Base-by-base conservation (phyloP, 805 yeast genomes). In the Diddensiella santjacobensis region DNA sequence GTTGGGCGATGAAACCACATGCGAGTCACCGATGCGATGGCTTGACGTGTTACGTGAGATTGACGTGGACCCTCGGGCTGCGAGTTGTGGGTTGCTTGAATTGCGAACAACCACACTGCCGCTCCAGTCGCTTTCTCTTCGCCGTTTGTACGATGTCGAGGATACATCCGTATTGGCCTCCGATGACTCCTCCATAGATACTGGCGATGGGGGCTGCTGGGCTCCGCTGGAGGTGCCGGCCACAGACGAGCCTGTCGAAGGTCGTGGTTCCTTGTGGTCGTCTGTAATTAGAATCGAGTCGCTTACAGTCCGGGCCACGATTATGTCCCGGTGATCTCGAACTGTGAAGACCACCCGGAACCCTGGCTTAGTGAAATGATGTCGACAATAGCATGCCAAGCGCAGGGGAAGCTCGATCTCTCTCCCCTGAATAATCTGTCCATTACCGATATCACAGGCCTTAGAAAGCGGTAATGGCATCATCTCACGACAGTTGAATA, bases 301-400 rank as follows among this genome's bases (percentile, higher is more conserved):
- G 0, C 96, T 79, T 4, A 84, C 65, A 20, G 80, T 78, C 58
- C 82, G 84, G 5, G 90, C 97, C n/a, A 91, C 74, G 3, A 88
- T 72, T 19, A 73, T 71, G 20, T 82, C 84, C 3, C 71, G 62
- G 47, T 71, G 61, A 64, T 90, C 80, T 51, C 80, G 81, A 40
- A 91, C 62, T 2, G 86, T 79, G 49, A 65, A 60, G 24, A 62
- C 53, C 1, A 63, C 57, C 44, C 56, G 39, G 26, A 42, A 50
- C 22, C 44, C 42, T 36, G 76, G 76, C n/a, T 82, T 71, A 53
- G 90, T 96, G 55, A 81, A 80, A 67, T 93, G 99, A 67, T 93
- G 99, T 55, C 98, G 80, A 69, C 98, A 93, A 65, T 93, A 91
- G 67, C 99, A 91, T 6, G 91, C 91, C 37, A 93, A 80, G 66